Conservation (phyloP, 352 stramenopile genomes). For the Pythium insidiosum region DNA sequence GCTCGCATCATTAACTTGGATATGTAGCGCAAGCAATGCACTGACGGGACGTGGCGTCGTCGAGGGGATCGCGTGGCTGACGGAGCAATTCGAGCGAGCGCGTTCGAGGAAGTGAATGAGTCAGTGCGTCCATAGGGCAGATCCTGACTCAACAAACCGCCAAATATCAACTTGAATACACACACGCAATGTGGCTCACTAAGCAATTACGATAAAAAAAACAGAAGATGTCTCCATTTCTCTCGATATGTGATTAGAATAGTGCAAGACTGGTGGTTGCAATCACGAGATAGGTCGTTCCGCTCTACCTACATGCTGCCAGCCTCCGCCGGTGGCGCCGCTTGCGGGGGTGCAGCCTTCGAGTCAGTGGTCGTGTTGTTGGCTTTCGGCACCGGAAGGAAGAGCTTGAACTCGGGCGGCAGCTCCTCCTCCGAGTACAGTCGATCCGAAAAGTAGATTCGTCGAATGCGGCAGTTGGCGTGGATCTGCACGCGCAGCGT, state of each 20-base stretch:
- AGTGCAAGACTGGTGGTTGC: no score
- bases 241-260: no score
- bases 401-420: constrained; percentile 96
- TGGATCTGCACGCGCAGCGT: constrained; percentile 97
- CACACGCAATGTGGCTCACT: no score
- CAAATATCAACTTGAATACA: no score
- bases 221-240: no score
- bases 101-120: constrained; percentile 41
- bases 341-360: constrained; percentile 39
- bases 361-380: constrained; percentile 40
- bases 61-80: constrained; percentile 79
- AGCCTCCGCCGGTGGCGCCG: constrained; percentile 3
- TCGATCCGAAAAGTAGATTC: constrained; percentile 97
- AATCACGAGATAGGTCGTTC: no score
- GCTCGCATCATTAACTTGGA: neutral
- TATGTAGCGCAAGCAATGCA: constrained; percentile 67
- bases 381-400: constrained; percentile 91
- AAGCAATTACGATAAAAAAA: no score
- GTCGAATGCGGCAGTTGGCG: constrained; percentile 95
- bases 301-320: no score
- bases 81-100: constrained; percentile 57
- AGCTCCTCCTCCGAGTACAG: constrained; percentile 97
- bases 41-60: constrained; percentile 69
- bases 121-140: neutral
- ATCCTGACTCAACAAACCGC: neutral